These are phyloP conservation scores for Apostasia ramifera DNA, from an alignment of 106 monocot genomes.

Conservation along the genomic window DNA sequence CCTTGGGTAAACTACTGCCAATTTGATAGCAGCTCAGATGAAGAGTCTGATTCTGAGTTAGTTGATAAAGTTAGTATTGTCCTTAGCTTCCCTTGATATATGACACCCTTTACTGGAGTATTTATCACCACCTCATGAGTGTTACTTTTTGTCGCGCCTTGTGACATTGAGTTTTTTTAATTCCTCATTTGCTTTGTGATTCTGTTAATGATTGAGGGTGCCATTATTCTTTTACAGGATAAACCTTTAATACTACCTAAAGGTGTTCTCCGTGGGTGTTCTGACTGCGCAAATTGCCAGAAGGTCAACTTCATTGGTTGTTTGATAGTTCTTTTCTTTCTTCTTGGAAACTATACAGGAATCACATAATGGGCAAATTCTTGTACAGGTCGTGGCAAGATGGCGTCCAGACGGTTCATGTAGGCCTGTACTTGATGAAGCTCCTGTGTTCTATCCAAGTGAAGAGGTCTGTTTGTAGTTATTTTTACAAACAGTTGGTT, in stretches of 20 bases:
- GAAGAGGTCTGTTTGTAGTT: slow-evolving; percentile 50
- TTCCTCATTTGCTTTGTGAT: neutral
- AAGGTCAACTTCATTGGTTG: slow-evolving; percentile 34
- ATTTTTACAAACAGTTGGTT: neutral
- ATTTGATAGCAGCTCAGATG: slow-evolving; percentile 45
- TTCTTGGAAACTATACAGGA: slow-evolving; percentile 4
- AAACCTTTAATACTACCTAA: slow-evolving; percentile 29
- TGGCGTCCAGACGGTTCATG: slow-evolving; percentile 54
- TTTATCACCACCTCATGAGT: neutral
- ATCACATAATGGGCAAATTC: slow-evolving; percentile 11
- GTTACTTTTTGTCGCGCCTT: neutral
- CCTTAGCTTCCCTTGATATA: neutral
- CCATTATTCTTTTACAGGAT: slow-evolving; percentile 23
- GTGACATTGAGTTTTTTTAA: neutral
- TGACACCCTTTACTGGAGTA: neutral
- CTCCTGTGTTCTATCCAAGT: slow-evolving; percentile 75
- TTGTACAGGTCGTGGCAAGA: slow-evolving; percentile 47
- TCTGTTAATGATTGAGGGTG: neutral
- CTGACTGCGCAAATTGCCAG: slow-evolving; percentile 60
- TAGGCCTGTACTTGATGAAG: slow-evolving; percentile 63
- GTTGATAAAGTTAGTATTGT: slow-evolving; percentile 30
- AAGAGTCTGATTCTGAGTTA: slow-evolving; percentile 39
- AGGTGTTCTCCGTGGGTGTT: slow-evolving; percentile 75
- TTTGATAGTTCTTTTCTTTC: neutral
- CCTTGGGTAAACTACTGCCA: slow-evolving; percentile 62